Conservation (phyloP, 192 early-diverging fungal species). For the Podila epigama region DNA sequence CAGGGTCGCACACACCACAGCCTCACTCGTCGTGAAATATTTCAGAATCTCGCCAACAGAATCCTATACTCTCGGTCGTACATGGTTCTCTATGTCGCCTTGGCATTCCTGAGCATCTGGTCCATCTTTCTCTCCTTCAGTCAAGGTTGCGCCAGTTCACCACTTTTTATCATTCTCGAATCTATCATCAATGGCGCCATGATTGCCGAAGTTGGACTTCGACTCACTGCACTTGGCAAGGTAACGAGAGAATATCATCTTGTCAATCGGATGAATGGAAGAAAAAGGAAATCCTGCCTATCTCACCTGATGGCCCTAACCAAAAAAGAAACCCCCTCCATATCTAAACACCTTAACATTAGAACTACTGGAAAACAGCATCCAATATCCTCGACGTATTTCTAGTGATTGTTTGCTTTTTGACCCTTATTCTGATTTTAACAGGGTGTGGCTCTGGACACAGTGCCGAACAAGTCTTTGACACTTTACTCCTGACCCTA, state of each 20-base stretch:
- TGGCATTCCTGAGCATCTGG: slow-evolving; percentile 57
- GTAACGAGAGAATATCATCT: slow-evolving; percentile 29
- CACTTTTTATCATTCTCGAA: slow-evolving; percentile 75
- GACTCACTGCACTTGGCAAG: slow-evolving; percentile 69
- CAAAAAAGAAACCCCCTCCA: too few relatives aligned
- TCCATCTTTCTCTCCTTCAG: slow-evolving; percentile 57
- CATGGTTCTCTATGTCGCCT: slow-evolving; percentile 59
- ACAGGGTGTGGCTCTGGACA: slow-evolving; percentile 72
- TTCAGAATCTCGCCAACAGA: slow-evolving; percentile 65
- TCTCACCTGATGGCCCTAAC: slow-evolving; percentile 31
- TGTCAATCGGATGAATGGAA: background rate
- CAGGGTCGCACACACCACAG: slow-evolving; percentile 56
- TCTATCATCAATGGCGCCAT: slow-evolving; percentile 77
- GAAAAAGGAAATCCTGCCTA: background rate
- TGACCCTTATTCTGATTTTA: slow-evolving; percentile 70
- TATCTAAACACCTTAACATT: too few relatives aligned
- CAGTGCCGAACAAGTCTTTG: slow-evolving; percentile 72
- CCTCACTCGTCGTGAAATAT: slow-evolving; percentile 55
- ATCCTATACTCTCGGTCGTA: slow-evolving; percentile 68
- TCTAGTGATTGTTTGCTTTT: slow-evolving; percentile 70
- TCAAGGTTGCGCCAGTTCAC: slow-evolving; percentile 52
- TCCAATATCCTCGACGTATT: slow-evolving; percentile 80
- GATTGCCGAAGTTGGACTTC: slow-evolving; percentile 74
- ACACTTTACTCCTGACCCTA: slow-evolving; percentile 75
- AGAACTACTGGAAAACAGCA: slow-evolving; percentile 68